These are phyloP conservation scores for Zymoseptoria pseudotritici DNA, from an alignment of 2,329 filamentous ascomycete genomes.

Conservation along the genomic window DNA sequence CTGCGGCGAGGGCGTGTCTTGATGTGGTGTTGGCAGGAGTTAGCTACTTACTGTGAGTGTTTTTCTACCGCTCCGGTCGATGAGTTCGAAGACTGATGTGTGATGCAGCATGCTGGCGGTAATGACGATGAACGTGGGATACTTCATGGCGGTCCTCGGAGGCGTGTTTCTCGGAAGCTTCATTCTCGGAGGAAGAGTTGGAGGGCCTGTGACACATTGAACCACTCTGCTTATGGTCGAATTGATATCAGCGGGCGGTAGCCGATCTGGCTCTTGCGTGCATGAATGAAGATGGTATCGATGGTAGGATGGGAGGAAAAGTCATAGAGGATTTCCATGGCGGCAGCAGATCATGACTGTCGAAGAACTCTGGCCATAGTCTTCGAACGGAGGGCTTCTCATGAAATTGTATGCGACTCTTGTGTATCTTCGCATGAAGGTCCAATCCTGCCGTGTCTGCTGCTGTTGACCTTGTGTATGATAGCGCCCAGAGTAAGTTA, in stretches of 20 bases:
- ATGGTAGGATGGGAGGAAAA: not conserved
- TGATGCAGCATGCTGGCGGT: slow-evolving; percentile 74
- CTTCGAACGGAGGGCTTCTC: no score
- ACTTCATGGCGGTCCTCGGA: slow-evolving; percentile 67
- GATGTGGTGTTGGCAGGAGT: slow-evolving; percentile 64
- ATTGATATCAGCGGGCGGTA: not conserved
- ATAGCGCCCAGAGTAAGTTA: no score
- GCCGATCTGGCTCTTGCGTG: not conserved
- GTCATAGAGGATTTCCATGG: no score
- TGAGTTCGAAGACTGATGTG: slow-evolving; percentile 30
- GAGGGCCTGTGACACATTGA: not conserved
- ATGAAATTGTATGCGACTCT: no score
- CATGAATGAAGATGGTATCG: not conserved
- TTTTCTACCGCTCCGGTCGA: not conserved
- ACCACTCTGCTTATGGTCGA: not conserved
- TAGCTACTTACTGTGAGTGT: slow-evolving; percentile 73
- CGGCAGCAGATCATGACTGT: no score
- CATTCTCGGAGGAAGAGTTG: slow-evolving; percentile 5
- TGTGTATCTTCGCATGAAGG: no score
- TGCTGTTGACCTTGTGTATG: no score
- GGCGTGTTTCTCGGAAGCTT: slow-evolving; percentile 65
- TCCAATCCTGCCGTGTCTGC: no score
- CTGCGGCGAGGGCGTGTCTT: slow-evolving; percentile 60
- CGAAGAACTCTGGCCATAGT: no score
- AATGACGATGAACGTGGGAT: slow-evolving; percentile 79